Evolutionary conservation across 2,329 filamentous ascomycete species (phyloP).

Genomic region (Aspergillus sclerotialis): DNA sequence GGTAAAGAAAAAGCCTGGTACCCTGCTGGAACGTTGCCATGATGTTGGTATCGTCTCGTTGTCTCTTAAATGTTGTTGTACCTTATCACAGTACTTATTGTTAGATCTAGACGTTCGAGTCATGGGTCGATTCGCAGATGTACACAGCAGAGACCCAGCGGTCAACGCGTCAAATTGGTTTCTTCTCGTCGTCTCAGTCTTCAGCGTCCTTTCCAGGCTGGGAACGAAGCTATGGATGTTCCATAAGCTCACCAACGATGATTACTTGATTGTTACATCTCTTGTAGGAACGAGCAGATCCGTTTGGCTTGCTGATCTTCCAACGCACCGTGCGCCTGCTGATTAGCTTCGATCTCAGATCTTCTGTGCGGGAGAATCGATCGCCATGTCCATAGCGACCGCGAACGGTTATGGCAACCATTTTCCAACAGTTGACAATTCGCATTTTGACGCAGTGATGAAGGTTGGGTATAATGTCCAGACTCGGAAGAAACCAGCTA

Average conservation of each 20-base stretch:
- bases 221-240: constrained; percentile 16
- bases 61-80: background rate
- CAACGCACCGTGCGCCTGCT: too few species aligned
- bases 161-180: constrained; percentile 17
- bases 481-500: background rate
- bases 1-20: background rate
- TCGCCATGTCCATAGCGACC: constrained; percentile 13
- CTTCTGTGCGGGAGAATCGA: constrained; percentile 11
- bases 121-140: constrained; percentile 13
- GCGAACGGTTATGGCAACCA: constrained; percentile 17
- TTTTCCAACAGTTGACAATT: constrained; percentile 4
- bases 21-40: too few species aligned
- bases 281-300: too few species aligned
- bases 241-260: constrained; percentile 13
- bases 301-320: background rate
- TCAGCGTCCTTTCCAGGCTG: constrained; percentile 15
- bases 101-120: background rate
- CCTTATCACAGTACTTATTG: background rate
- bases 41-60: too few species aligned
- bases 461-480: constrained; percentile 11
- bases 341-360: constrained; percentile 2
- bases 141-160: constrained; percentile 14
- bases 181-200: constrained; percentile 11
- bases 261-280: constrained; percentile 13
- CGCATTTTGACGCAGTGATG: constrained; percentile 12